Conservation (phyloP, 495 filamentous ascomycete species). For the Talaromyces adpressus region DNA sequence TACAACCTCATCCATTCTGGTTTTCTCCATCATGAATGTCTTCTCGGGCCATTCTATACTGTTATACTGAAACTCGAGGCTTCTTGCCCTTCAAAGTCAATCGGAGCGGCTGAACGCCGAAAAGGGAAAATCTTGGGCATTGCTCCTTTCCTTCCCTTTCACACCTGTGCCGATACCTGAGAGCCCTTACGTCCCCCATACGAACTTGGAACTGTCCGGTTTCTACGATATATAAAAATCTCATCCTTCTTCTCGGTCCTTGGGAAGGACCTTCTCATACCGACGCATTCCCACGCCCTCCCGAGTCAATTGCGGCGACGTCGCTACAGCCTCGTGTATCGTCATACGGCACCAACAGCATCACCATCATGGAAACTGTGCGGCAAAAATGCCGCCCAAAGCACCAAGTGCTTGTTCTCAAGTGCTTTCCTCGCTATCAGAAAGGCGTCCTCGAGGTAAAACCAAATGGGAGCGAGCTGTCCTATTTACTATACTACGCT, state of each 20-base stretch:
- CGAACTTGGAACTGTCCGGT: neutral
- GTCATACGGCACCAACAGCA: neutral
- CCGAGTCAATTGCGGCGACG: neutral
- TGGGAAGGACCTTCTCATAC: neutral
- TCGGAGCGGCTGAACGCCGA: neutral
- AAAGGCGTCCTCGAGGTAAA: slow-evolving; percentile 86
- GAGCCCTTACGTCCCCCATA: neutral
- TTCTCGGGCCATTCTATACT: neutral
- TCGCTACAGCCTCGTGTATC: neutral
- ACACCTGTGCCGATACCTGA: neutral
- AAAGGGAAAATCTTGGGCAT: neutral
- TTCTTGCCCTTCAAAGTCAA: neutral
- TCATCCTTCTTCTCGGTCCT: neutral
- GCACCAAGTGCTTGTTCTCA: slow-evolving; percentile 86
- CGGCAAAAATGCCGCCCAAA: slow-evolving; percentile 71
- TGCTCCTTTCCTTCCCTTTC: neutral
- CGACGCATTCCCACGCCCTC: neutral
- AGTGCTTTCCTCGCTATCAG: slow-evolving; percentile 85
- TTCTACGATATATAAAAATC: neutral
- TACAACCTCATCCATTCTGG: neutral
- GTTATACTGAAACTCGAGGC: neutral
- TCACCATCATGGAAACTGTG: slow-evolving; percentile 45
- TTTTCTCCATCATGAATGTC: neutral
- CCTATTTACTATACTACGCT: slow-evolving; percentile 91
- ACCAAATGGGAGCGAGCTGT: slow-evolving; percentile 89